Evolutionary conservation across 1,284 basidiomycete genomes (phyloP), one percentile per base, ranked within the genome.

Genomic region (Coniophora puteana): DNA sequence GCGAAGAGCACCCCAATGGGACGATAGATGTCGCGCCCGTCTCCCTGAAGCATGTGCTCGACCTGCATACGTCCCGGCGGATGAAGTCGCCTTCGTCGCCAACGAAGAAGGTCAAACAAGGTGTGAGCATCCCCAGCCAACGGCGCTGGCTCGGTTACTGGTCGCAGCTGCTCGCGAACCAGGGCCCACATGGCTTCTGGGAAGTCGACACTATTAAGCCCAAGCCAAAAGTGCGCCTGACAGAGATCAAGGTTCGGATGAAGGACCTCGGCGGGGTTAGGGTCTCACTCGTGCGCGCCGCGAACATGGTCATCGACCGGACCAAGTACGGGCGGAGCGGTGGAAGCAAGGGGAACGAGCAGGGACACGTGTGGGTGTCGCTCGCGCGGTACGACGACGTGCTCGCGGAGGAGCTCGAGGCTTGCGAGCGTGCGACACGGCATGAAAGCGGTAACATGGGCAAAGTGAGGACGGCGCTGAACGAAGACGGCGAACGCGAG

Each of bases 91-190:
- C 68, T 3, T 57, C 67, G 4, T 43, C 27, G 10, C 8, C 30
- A 30, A 34, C 43, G n/a, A 37, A 43, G 28, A 79, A 76, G 48
- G 51, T 57, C 16, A 78, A 76, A 51, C 78, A 76, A 54, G 84
- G 84, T 13, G 81, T 88, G 26, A 86, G 80, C 50, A 86, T 89
- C 48, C 83, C 85, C 0, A 83, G 80, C 45, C 86, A 88, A 57
- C 70, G 76, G 5, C 73, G 85, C 11, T 89, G 80, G 71, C 62
- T 89, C 11, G 72, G 74, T 49, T 88, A 88, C 53, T 88, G 83
- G 84, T 77, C 81, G 2, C 67, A 80, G 5, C 51, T 84, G n/a
- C 67, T 88, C 22, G 65, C 73, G 1, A 65, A 72, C 33, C 71
- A 73, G 36, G 76, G 68, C 0, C 82, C 82, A 4, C 46, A 57